phyloP scores from a whole-genome alignment of 148 eudicot species.

The Persicaria maculosa region DNA sequence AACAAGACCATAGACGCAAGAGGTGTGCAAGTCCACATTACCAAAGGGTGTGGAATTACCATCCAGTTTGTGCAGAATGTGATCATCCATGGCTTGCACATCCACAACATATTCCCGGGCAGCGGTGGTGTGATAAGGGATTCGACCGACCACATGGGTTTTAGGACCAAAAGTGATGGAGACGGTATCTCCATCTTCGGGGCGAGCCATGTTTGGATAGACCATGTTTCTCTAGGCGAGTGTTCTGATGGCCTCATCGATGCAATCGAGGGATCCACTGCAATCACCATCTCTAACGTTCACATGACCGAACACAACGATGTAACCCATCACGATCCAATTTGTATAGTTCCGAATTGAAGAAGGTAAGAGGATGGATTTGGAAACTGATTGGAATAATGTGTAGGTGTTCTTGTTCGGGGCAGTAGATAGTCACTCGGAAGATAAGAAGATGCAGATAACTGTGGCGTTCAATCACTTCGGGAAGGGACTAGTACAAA shows the following conservation, averaged over 20 bases:
- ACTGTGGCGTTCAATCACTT: constrained; percentile 66
- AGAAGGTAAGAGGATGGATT: too few relatives aligned
- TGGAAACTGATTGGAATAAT: too few relatives aligned
- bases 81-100: constrained; percentile 56
- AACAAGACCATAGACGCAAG: constrained; percentile 70
- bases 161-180: constrained; percentile 49
- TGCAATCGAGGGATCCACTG: constrained; percentile 49
- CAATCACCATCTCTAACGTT: constrained; percentile 56
- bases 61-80: constrained; percentile 45
- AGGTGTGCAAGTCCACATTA: constrained; percentile 44
- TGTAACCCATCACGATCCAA: constrained; percentile 10
- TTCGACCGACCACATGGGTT: constrained; percentile 38
- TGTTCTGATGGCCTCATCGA: constrained; percentile 55
- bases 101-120: constrained; percentile 35
- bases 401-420: constrained; percentile 39
- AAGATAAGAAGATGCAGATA: constrained; percentile 55
- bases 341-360: too few relatives aligned
- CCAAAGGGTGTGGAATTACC: constrained; percentile 45
- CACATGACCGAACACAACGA: constrained; percentile 62
- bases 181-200: constrained; percentile 53
- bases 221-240: constrained; percentile 49
- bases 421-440: constrained; percentile 27
- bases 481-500: constrained; percentile 52
- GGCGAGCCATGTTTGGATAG: constrained; percentile 45
- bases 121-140: constrained; percentile 48